Conservation (phyloP, 2,329 filamentous ascomycete genomes). For the Pseudogymnoascus sp. region DNA sequence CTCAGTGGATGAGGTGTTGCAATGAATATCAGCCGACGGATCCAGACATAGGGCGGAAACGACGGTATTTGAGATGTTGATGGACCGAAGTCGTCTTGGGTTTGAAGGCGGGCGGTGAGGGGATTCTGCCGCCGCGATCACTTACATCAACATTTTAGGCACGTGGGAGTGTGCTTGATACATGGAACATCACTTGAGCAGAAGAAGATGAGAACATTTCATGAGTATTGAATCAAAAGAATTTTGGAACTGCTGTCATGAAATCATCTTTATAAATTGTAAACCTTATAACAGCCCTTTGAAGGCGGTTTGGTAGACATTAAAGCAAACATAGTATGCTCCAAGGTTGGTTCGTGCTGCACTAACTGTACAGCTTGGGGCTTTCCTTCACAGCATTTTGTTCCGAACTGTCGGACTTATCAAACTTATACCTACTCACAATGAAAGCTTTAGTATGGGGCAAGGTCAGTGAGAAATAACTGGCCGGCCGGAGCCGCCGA, state of each 20-base stretch:
- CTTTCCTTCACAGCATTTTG: background rate
- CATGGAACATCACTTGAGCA: background rate
- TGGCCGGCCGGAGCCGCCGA: background rate
- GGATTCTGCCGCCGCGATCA: background rate
- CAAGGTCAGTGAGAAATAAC: background rate
- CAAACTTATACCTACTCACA: background rate
- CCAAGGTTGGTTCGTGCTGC: background rate
- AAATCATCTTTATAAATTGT: background rate
- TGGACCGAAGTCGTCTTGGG: background rate
- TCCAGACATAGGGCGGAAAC: background rate
- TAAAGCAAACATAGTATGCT: background rate
- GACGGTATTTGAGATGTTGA: background rate
- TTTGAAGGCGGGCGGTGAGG: background rate
- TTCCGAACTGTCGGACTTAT: background rate
- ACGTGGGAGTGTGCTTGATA: background rate
- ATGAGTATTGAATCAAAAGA: background rate
- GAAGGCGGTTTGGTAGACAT: background rate
- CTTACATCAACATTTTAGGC: background rate
- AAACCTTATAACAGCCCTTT: background rate
- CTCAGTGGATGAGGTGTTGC: background rate
- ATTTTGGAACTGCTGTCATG: background rate
- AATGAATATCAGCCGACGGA: background rate
- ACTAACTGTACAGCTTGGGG: background rate
- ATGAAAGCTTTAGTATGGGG: background rate
- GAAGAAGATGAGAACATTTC: background rate